Evolutionary conservation across 305 asterid species (phyloP), one percentile per base, ranked within the genome.

Genomic region (Rubia peregrina): DNA sequence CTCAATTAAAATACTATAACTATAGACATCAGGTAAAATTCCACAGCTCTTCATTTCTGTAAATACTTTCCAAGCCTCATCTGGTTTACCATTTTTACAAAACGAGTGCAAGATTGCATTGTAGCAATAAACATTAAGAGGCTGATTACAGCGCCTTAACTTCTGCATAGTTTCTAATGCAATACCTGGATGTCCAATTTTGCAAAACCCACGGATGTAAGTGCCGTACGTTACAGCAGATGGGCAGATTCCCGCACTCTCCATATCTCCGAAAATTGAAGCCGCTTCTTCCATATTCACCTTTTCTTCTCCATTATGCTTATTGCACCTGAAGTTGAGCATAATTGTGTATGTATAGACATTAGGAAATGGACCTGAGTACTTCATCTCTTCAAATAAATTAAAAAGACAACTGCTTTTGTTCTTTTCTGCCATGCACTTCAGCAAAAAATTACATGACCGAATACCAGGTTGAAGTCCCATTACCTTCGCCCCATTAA

Each of bases 401-500:
- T 57, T 61, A 62, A 76, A 63, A 33, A 86, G 69, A 1, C 22
- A 5, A 21, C 75, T 79, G 77, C 70, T 76, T 60, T 75, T 77
- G 68, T 74, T 75, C 38, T 78, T 78, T 65, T 86, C 89, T 16
- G 80, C 77, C 78, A 87, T 77, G 61, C 85, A 82, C 72, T 89
- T 89, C 55, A 87, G 88, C 87, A 85, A 83, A 72, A 83, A 82
- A 80, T 86, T 86, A 77, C 86, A 82, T 7, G 89, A 72, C 7
- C 74, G 81, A 66, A 79, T 75, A 55, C 77, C 77, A 22, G 81
- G 85, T 73, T 69, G 79, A 57, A 81, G 51, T 59, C 88, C 86
- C 63, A 76, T 63, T 41, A 70, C 68, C 80, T 74, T 82, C 42
- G 85, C 80, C 64, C 65, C 84, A 17, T 57, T 41, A 72, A 79